Base-by-base conservation (phyloP, 164 flowering plant genomes). In the Tetracentron sinense region DNA sequence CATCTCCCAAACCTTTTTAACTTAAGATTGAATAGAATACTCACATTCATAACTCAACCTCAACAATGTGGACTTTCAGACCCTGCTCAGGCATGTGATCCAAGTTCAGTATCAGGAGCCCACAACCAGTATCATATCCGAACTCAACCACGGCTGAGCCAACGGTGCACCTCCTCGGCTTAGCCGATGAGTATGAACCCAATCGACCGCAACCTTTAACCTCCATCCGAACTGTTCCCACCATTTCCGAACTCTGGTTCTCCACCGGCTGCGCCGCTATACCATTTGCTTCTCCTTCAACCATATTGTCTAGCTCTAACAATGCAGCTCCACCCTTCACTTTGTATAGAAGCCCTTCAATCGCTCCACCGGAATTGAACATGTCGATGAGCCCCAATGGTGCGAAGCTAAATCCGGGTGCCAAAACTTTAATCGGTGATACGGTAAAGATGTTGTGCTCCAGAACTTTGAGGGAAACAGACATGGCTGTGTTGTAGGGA, bases 191-290 rank as follows among this genome's bases (percentile, higher is more conserved):
- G 56, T 83, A 91, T 6, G 80, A 85, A 46, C 97, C 97, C 48
- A 90, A 86, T 56, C 61, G 63, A 21, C 97, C 99, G 54, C 95
- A 85, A 6, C 97, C 98, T 60, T 89, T 90, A 10, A 87, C 83
- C 51, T 84, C 79, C 79, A 92, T 66, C 6, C 57, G 30, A n/a
- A 71, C 67, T 1, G 15, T 23, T 17, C 57, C 74, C 21, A 61
- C 52, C 7, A 59, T 51, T 20, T 70, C 30, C 10, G 58, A 28
- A 53, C 73, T 62, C 22, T 29, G 30, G 48, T 70, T 67, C 69
- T 70, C 72, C 15, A 60, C 35, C 35, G 52, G 27, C 56, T 63
- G 67, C 11, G 23, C 42, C 14, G 62, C 46, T 15, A 29, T 19
- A 16, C 63, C 62, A 42, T 49, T 51, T 1, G 19, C 31, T 49